Conservation (phyloP, 2,329 filamentous ascomycete genomes). For the Pyrenochaeta sp. region DNA sequence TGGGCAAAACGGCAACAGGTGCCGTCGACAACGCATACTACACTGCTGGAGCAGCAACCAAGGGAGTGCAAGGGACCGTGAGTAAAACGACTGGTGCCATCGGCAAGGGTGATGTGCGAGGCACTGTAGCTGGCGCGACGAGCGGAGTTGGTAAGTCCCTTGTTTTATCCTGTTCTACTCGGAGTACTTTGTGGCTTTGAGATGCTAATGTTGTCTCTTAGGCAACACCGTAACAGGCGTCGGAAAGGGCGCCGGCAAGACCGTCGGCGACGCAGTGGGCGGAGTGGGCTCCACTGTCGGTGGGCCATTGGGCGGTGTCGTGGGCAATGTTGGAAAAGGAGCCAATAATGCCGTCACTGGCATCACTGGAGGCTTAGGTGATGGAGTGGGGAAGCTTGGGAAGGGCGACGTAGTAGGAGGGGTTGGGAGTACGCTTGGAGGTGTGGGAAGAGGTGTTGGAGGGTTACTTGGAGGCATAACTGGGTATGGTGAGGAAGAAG, state of each 20-base stretch:
- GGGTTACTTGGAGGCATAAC: constrained; percentile 47
- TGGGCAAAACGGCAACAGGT: constrained; percentile 54
- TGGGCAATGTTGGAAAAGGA: constrained; percentile 54
- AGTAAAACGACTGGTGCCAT: constrained; percentile 55
- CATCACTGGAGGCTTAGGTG: constrained; percentile 53
- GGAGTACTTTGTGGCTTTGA: neutral
- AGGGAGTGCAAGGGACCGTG: constrained; percentile 54
- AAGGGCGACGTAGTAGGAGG: constrained; percentile 56
- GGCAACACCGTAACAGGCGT: constrained; percentile 50
- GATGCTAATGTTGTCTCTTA: neutral
- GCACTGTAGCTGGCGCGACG: constrained; percentile 49
- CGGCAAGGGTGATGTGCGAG: constrained; percentile 53
- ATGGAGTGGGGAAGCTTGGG: constrained; percentile 56
- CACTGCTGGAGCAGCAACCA: constrained; percentile 51
- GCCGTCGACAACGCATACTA: constrained; percentile 53
- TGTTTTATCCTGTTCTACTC: neutral
- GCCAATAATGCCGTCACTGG: constrained; percentile 53
- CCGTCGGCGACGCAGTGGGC: constrained; percentile 50
- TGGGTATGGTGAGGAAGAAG: constrained; percentile 29
- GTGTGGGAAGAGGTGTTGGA: constrained; percentile 49
- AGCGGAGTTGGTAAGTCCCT: constrained; percentile 37
- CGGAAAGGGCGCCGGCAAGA: constrained; percentile 46
- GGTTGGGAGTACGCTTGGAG: constrained; percentile 52
- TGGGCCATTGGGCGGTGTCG: constrained; percentile 52
- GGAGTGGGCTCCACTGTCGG: constrained; percentile 49